phyloP scores from a whole-genome alignment of 2,329 filamentous ascomycete genomes.

The Diaporthe destruens region DNA sequence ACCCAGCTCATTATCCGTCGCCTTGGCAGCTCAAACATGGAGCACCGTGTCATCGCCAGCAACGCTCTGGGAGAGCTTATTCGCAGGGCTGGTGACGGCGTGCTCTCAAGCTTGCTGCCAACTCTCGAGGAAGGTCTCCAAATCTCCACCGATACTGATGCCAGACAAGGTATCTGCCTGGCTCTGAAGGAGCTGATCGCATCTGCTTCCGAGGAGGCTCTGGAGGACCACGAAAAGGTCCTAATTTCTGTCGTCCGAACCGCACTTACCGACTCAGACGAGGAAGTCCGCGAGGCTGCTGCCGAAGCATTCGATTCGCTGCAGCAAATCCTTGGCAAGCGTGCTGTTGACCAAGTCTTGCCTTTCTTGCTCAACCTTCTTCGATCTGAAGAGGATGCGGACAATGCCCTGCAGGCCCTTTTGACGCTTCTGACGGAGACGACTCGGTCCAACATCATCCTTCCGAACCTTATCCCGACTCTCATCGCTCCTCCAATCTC shows the following conservation, averaged over 20 bases:
- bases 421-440: constrained; percentile 94
- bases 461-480: constrained; percentile 95
- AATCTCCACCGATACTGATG: constrained; percentile 88
- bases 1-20: constrained; percentile 95
- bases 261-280: constrained; percentile 89
- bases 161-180: constrained; percentile 97
- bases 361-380: constrained; percentile 93
- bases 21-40: constrained; percentile 95
- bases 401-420: constrained; percentile 92
- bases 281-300: constrained; percentile 92
- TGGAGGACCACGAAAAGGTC: constrained; percentile 95
- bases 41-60: constrained; percentile 98
- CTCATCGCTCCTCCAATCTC: constrained; percentile 91
- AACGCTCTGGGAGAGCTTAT: constrained; percentile 97
- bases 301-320: constrained; percentile 97
- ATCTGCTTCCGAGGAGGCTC: constrained; percentile 86
- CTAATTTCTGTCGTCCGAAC: constrained; percentile 94
- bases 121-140: constrained; percentile 93
- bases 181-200: constrained; percentile 93
- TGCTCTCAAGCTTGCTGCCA: constrained; percentile 87
- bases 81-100: constrained; percentile 94
- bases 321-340: constrained; percentile 94
- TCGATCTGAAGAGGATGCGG: constrained; percentile 85
- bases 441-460: constrained; percentile 93
- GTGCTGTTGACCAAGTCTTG: constrained; percentile 93